phyloP scores from a whole-genome alignment of 352 stramenopile genomes.

The Plasmopara viticola region DNA sequence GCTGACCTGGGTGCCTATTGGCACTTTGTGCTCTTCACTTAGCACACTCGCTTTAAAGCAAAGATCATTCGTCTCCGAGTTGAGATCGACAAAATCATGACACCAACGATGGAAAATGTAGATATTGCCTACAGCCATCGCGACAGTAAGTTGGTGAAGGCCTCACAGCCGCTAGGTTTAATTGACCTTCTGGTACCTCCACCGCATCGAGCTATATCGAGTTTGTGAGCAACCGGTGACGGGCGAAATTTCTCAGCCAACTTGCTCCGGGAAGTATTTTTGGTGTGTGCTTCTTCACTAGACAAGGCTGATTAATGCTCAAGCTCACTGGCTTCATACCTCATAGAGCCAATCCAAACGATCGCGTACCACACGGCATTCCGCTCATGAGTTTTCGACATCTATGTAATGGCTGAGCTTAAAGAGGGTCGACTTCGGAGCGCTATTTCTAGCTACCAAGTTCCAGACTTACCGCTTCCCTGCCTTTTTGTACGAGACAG shows the following conservation, averaged over 20 bases:
- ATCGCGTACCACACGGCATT: not conserved
- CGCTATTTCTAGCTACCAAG: not conserved
- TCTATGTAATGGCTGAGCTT: not conserved
- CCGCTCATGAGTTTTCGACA: not conserved
- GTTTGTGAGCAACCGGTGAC: not conserved
- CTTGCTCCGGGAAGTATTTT: not conserved
- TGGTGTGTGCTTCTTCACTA: conserved; percentile 17
- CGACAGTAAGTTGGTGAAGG: not conserved
- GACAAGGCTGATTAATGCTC: conserved; percentile 8
- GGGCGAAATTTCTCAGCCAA: not conserved
- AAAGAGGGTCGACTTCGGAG: not conserved
- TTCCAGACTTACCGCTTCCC: not conserved
- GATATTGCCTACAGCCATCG: not conserved
- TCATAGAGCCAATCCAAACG: not conserved
- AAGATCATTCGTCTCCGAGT: not conserved
- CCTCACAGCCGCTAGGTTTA: not conserved
- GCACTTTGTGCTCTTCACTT: not conserved
- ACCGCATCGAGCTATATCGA: not conserved
- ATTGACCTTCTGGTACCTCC: not conserved
- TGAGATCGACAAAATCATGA: not conserved
- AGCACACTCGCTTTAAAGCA: not conserved
- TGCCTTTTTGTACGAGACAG: not conserved
- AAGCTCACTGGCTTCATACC: conserved; percentile 1
- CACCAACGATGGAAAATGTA: not conserved
- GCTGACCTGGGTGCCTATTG: not conserved